phyloP scores from a whole-genome alignment of 768 basidiomycete genomes.

The Suillus weaverae region DNA sequence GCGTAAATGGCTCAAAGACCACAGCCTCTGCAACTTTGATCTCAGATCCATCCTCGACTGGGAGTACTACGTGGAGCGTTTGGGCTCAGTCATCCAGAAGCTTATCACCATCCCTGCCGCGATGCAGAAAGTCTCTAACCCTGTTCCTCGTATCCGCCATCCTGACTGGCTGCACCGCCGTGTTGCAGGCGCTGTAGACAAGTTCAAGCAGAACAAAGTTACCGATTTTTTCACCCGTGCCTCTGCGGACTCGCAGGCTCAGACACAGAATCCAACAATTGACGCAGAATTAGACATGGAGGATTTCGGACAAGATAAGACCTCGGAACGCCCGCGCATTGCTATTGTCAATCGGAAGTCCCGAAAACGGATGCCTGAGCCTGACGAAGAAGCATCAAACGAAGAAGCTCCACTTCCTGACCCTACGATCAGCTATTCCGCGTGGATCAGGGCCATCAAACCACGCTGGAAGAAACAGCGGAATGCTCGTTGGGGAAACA shows the following conservation, averaged over 20 bases:
- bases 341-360: constrained; percentile 55
- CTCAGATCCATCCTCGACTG: constrained; percentile 94
- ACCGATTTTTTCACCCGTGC: constrained; percentile 81
- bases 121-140: constrained; percentile 95
- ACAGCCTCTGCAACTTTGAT: constrained; percentile 82
- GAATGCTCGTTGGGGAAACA: constrained; percentile 45
- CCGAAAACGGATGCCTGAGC: constrained; percentile 45
- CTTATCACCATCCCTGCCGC: constrained; percentile 99
- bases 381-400: constrained; percentile 30
- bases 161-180: constrained; percentile 96
- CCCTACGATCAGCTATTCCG: constrained; percentile 62
- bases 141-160: constrained; percentile 92
- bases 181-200: constrained; percentile 87
- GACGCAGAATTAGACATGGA: constrained; percentile 56
- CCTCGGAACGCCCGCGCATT: constrained; percentile 39
- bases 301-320: constrained; percentile 42
- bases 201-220: constrained; percentile 97
- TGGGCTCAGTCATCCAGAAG: constrained; percentile 98
- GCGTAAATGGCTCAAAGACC: constrained; percentile 96
- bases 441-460: constrained; percentile 76
- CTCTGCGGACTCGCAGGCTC: constrained; percentile 1
- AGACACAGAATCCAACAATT: constrained; percentile 13
- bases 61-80: constrained; percentile 96
- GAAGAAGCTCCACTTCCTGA: constrained; percentile 53
- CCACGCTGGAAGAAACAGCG: constrained; percentile 71